Conservation (phyloP, 331 rosid genomes). For the Phaseolus coccineus region DNA sequence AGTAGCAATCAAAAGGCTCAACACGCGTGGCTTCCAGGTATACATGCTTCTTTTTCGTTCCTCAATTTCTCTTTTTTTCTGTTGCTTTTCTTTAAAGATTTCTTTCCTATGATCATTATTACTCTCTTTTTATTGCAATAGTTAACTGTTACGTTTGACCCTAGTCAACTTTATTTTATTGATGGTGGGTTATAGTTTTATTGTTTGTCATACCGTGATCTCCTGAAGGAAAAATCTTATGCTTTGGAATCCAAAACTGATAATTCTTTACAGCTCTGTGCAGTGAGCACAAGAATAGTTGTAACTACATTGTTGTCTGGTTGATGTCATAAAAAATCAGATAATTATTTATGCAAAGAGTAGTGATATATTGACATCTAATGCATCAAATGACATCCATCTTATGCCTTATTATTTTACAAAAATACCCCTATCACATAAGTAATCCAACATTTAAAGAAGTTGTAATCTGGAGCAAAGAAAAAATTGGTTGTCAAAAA, state of each 20-base stretch:
- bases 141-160: background rate
- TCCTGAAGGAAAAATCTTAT: constrained; percentile 28
- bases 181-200: background rate
- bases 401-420: too few relatives aligned
- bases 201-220: constrained; percentile 21
- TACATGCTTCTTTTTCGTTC: background rate
- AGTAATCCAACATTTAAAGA: too few relatives aligned
- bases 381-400: too few relatives aligned
- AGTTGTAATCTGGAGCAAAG: too few relatives aligned
- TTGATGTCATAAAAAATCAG: background rate
- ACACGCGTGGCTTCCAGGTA: constrained; percentile 86
- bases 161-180: background rate
- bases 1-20: constrained; percentile 87
- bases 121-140: background rate
- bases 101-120: background rate
- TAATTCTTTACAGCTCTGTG: background rate
- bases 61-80: background rate
- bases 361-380: too few relatives aligned
- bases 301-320: constrained; percentile 22
- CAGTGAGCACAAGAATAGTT: background rate
- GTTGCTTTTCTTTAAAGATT: background rate
- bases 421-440: too few relatives aligned
- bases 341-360: background rate
- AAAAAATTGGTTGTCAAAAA: too few relatives aligned
- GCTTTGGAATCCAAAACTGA: constrained; percentile 21